Percentiles rank a stretch among this genome's conserved stretches.
phyloP scores from a whole-genome alignment of 1,284 basidiomycete genomes.

The Ustilago bromivora region DNA sequence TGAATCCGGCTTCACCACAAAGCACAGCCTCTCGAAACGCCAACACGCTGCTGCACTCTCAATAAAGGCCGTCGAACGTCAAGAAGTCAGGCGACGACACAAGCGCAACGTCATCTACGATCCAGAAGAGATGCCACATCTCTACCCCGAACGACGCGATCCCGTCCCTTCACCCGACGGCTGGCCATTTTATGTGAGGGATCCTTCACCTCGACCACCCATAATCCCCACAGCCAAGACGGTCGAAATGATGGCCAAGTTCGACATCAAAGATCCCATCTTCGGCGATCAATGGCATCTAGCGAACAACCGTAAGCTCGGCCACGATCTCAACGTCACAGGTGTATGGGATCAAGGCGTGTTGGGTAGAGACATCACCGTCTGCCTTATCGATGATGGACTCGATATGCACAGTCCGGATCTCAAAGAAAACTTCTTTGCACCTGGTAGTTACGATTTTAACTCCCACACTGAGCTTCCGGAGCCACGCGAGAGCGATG shows the following conservation, averaged over 20 bases:
- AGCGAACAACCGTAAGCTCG: slow-evolving; percentile 61
- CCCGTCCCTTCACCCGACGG: slow-evolving; percentile 48
- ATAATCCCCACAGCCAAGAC: slow-evolving; percentile 44
- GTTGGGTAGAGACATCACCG: slow-evolving; percentile 85
- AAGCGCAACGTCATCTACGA: slow-evolving; percentile 68
- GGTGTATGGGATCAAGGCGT: slow-evolving; percentile 87
- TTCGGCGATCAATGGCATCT: slow-evolving; percentile 91
- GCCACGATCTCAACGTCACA: slow-evolving; percentile 85
- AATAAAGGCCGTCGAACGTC: slow-evolving; percentile 65
- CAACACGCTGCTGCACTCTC: slow-evolving; percentile 47
- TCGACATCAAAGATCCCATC: slow-evolving; percentile 86
- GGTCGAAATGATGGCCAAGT: slow-evolving; percentile 57
- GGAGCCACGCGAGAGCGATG: slow-evolving; percentile 86
- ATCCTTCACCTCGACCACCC: slow-evolving; percentile 52
- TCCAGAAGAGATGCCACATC: slow-evolving; percentile 59
- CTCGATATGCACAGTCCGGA: slow-evolving; percentile 90
- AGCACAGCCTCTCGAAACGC: slow-evolving; percentile 43
- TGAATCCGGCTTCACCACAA: slow-evolving; percentile 28
- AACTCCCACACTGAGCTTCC: slow-evolving; percentile 92
- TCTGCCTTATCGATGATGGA: slow-evolving; percentile 95
- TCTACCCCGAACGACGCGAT: slow-evolving; percentile 56
- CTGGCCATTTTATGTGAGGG: slow-evolving; percentile 39
- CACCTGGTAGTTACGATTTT: slow-evolving; percentile 93
- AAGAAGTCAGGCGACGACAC: slow-evolving; percentile 60
- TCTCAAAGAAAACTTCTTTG: slow-evolving; percentile 88